Conservation (phyloP, 345 rosid genomes). For the Brassica incana region DNA sequence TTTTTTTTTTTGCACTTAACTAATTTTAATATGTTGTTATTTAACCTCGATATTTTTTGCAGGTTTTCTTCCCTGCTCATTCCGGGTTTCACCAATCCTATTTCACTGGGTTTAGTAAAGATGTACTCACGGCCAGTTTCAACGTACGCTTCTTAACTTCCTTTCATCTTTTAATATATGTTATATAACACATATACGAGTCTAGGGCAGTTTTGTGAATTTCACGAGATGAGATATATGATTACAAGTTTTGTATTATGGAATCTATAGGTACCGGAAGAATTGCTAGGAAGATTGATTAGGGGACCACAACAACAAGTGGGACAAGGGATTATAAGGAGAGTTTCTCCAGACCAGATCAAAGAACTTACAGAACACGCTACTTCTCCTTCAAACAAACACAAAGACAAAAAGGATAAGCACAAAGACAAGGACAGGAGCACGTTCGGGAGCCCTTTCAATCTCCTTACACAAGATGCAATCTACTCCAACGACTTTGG, state of each 20-base stretch:
- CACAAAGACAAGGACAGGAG: background rate
- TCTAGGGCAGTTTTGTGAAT: background rate
- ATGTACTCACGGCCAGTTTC: constrained; percentile 49
- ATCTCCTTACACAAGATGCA: constrained; percentile 35
- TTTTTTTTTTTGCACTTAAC: background rate
- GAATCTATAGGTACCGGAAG: constrained; percentile 43
- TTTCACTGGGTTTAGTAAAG: constrained; percentile 41
- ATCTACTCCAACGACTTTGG: constrained; percentile 49
- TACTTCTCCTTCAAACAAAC: constrained; percentile 30
- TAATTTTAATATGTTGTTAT: background rate
- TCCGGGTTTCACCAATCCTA: constrained; percentile 43
- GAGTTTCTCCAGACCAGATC: constrained; percentile 37
- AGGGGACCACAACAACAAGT: constrained; percentile 36
- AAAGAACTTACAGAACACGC: constrained; percentile 35
- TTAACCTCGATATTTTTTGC: too few species aligned
- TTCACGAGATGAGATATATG: background rate
- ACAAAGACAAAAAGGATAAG: background rate
- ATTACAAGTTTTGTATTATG: background rate
- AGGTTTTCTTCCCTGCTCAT: constrained; percentile 41
- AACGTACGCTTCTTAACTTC: constrained; percentile 36
- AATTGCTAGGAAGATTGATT: constrained; percentile 41
- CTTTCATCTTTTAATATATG: background rate
- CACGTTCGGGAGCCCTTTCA: constrained; percentile 37
- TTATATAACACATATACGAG: background rate
- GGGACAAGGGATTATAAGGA: constrained; percentile 33